Base-by-base conservation (phyloP, 2,329 filamentous ascomycete genomes). In the Botrytis medusae region DNA sequence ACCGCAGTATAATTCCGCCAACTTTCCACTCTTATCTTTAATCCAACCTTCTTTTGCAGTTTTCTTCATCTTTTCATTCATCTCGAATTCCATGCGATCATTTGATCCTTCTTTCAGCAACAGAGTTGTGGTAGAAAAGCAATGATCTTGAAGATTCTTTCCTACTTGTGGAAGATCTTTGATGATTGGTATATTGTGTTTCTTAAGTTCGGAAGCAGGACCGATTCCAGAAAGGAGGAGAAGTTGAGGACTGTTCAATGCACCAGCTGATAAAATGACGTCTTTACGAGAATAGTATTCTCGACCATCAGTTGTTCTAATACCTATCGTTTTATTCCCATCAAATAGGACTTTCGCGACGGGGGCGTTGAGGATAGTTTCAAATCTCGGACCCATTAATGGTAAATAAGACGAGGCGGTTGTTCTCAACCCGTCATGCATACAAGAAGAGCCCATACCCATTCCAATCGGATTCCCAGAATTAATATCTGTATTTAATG, bases 131-230 rank as follows among this genome's bases (percentile, higher is more conserved):
- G 73, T 77, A n/a, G 75, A 73, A 62, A 77, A 78, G 48, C 72
- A 69, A 63, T 86, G 70, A 86, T 84, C 76, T 86, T 87, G 84
- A 1, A 91, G 82, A 80, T 91, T 91, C 62, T 83, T 84, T 59
- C 90, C 90, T n/a, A 92, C 89, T 18, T 92, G 89, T 0, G 89
- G 89, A 1, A 90, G 83, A 77, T 92, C 84, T 4, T 74, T 88
- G 46, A 90, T 76, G 4, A 90, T 82, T 2, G 83, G 80, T 74
- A 91, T 90, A 48, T 82, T 80, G 77, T 86, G 78, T 62, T 78
- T 78, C 40, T 79, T 46, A 4, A 86, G 81, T 77, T 85, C 83
- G 4, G 74, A 79, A 25, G 75, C 76, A 6, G 83, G 83, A 0
- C 85, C 85, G 60, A 87, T 79, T 46, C 85, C 85, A 42, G 83